Base-by-base conservation (phyloP, 345 rosid genomes). In the Rhodamnia rubescens region DNA sequence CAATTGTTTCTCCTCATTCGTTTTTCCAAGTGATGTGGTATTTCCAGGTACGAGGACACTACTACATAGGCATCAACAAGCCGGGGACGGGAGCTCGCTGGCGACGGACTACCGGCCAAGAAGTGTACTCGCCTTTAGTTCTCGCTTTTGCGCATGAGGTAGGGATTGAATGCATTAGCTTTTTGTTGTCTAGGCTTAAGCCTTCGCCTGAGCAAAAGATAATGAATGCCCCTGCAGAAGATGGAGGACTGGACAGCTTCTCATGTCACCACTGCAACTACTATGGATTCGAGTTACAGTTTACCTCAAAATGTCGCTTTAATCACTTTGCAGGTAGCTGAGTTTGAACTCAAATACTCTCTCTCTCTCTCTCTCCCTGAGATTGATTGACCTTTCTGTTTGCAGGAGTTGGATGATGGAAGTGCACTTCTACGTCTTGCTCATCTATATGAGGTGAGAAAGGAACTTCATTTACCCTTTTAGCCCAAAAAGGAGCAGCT, bases 71-170 rank as follows among this genome's bases (percentile, higher is more conserved):
- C 90, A 90, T 96, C 85, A 82, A 94, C 85, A 84, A 47, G 84
- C 44, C 78, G 24, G 96, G 98, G 56, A 89, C 82, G 21, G 99
- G 98, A 87, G 94, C 93, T 55, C 75, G 32, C 49, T 96, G 99
- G 99, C 93, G 99, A 53, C 85, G 95, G 58, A 94, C 91, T 86
- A 93, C 93, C 16, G 96, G 98, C 18, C 98, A 96, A 89, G 93
- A 96, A 85, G 87, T 92, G 85, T 95, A 95, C 91, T 90, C 95
- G 1, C 98, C 99, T 1, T 91, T 94, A 82, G 86, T 96, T 86
- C 53, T 93, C 88, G 98, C 98, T 58, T 93, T 96, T 87, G 69
- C 98, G 32, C 92, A 94, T 6, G 98, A 93, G 93, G 97, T 94
- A 83, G 36, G 24, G 44, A 69, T 32, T 8, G 26, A 69, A 69